Base-by-base conservation (phyloP, 345 rosid species). In the Cardamine occulta region DNA sequence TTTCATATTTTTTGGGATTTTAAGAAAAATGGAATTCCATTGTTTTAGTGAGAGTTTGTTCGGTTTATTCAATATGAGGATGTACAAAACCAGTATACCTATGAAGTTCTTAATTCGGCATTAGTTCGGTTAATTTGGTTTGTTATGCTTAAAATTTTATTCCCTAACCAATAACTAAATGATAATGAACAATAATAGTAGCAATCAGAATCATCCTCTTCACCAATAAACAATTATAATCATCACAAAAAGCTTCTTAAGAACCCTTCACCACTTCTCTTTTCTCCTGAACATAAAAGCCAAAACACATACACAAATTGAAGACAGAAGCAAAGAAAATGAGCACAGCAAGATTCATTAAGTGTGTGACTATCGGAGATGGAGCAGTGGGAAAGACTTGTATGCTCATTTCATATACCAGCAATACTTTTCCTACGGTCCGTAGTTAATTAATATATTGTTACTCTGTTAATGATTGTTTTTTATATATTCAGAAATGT, bases 341-440 rank as follows among this genome's bases (percentile, higher is more conserved):
- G 96, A 89, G 84, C 58, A 86, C 90, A 14, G 77, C 96, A 52
- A 88, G 93, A 68, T 89, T 86, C 74, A 86, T 89, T 80, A 89
- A 89, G 85, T 89, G 93, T 64, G 96, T 90, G 15, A 90, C 96
- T 2, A 87, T 90, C 1, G 96, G 96, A 17, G 96, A 90, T 80
- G 96, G 96, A 53, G 93, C 93, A 0, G 96, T 89, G 32, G 96
- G 95, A 59, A 89, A 89, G 69, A 89, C 95, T 56, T 89, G 95
- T 79, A 86, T 89, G 96, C 88, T 89, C 48, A 89, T 89, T 77
- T 89, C 92, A 66, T 89, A 89, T 59, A 89, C 91, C 10, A 86
- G 93, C 87, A 90, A 90, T 61, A 84, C 88, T 58, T 90, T 90
- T 68, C 96, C 96, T 1, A 86, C 87, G 77, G 96, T 32, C 35